Conservation (phyloP, 2,329 filamentous ascomycete genomes). For the Colletotrichum liriopes region DNA sequence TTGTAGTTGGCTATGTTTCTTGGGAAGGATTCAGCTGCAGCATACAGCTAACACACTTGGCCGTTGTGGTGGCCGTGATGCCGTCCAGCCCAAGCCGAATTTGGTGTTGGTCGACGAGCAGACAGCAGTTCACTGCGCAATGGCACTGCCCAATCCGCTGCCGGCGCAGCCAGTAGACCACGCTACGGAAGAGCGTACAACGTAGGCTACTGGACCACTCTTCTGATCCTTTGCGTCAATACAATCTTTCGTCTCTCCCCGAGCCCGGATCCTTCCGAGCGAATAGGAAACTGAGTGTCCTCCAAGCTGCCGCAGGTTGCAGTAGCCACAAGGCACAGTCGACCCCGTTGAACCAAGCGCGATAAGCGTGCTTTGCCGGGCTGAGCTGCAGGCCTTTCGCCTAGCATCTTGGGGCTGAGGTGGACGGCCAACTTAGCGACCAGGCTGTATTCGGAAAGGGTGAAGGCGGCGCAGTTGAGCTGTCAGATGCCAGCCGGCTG, state of each 20-base stretch:
- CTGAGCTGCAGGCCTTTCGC: slow-evolving; percentile 11
- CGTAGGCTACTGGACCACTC: slow-evolving; percentile 1
- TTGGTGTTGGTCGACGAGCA: slow-evolving; percentile 11
- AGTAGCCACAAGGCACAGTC: neutral
- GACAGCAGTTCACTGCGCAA: neutral
- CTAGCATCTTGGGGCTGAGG: slow-evolving; percentile 14
- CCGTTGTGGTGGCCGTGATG: slow-evolving; percentile 12
- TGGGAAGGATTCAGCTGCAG: neutral
- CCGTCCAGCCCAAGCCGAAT: neutral
- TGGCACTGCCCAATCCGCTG: neutral
- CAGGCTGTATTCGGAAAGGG: slow-evolving; percentile 6
- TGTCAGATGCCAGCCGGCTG: slow-evolving; percentile 26
- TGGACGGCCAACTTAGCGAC: neutral
- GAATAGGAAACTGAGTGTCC: slow-evolving; percentile 9
- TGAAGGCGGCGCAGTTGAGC: slow-evolving; percentile 28
- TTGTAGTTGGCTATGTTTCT: neutral
- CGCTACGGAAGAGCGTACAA: neutral
- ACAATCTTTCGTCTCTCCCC: neutral
- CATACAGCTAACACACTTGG: neutral
- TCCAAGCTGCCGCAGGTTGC: neutral
- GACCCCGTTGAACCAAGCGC: slow-evolving; percentile 1
- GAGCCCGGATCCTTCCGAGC: slow-evolving; percentile 1
- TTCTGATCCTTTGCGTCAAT: neutral
- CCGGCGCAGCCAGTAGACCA: neutral
- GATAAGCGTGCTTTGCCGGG: slow-evolving; percentile 13